A percentile compares a stretch with the other conserved stretches of the same genome.
These are phyloP conservation scores for Chrysoporthe cubensis DNA, from an alignment of 2,329 filamentous ascomycete genomes.

Conservation along the genomic window DNA sequence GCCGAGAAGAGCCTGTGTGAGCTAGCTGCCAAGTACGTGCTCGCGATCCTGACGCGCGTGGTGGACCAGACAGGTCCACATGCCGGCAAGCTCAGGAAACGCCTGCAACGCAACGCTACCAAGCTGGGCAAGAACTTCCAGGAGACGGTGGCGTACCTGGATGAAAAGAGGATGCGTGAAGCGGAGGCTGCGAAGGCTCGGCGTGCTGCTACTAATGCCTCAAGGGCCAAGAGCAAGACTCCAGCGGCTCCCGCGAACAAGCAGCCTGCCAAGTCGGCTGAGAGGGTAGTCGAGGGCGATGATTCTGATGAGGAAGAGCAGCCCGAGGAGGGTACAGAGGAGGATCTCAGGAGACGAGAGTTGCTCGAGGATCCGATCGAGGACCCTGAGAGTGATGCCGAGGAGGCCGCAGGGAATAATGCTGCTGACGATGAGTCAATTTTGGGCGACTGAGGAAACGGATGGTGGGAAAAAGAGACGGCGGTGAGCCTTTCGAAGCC, in stretches of 20 bases:
- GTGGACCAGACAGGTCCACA: constrained; percentile 67
- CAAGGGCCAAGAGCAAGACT: constrained; percentile 44
- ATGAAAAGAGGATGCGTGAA: constrained; percentile 65
- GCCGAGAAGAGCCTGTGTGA: constrained; percentile 87
- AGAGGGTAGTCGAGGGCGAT: constrained; percentile 50
- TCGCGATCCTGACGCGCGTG: constrained; percentile 75
- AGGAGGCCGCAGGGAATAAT: constrained; percentile 42
- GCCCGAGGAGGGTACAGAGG: constrained; percentile 61
- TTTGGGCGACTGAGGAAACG: constrained; percentile 46
- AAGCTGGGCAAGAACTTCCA: constrained; percentile 84
- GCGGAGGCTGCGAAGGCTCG: constrained; percentile 45
- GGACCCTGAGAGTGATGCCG: constrained; percentile 42
- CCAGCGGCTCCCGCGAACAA: constrained; percentile 36
- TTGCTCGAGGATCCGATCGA: constrained; percentile 53
- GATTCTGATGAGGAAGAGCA: constrained; percentile 45
- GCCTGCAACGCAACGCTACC: constrained; percentile 78
- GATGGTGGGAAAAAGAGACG: background rate
- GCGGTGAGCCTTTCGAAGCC: constrained; percentile 18
- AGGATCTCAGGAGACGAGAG: constrained; percentile 60
- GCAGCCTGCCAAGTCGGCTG: constrained; percentile 48
- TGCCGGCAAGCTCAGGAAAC: constrained; percentile 67
- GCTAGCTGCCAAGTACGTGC: constrained; percentile 80
- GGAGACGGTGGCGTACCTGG: constrained; percentile 80
- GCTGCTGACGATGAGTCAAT: constrained; percentile 50
- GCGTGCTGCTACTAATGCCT: constrained; percentile 33